phyloP scores from a whole-genome alignment of 768 basidiomycete species.

The Asterophora parasitica region DNA sequence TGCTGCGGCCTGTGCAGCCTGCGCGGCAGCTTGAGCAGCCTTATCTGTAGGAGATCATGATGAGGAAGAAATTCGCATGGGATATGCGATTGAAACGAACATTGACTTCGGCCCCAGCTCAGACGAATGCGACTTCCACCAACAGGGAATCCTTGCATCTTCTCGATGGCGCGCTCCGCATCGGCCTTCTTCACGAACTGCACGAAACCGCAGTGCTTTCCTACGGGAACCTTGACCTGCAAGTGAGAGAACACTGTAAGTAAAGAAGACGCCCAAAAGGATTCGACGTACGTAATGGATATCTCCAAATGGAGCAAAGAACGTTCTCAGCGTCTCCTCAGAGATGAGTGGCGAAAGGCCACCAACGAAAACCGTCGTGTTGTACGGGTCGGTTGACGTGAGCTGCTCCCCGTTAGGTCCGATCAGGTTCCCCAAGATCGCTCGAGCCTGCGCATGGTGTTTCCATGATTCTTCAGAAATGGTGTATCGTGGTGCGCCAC shows the following conservation, averaged over 20 bases:
- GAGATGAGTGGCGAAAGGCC: constrained; percentile 84
- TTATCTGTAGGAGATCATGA: constrained; percentile 50
- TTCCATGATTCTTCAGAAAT: constrained; percentile 78
- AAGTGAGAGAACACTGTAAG: constrained; percentile 10
- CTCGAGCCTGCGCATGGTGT: constrained; percentile 78
- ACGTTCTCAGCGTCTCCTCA: constrained; percentile 87
- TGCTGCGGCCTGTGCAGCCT: constrained; percentile 73
- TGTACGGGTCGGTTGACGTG: constrained; percentile 90
- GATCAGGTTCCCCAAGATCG: constrained; percentile 77
- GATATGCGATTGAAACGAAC: constrained; percentile 35
- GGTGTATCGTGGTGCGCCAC: constrained; percentile 46
- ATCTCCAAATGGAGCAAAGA: constrained; percentile 89
- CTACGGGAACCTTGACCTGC: constrained; percentile 93
- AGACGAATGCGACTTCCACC: constrained; percentile 87
- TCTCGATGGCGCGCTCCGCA: constrained; percentile 89
- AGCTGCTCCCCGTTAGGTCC: constrained; percentile 85
- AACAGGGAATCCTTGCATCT: constrained; percentile 95
- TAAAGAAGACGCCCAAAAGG: not conserved
- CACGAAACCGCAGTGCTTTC: constrained; percentile 94
- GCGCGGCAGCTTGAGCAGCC: constrained; percentile 86
- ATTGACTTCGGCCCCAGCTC: constrained; percentile 93
- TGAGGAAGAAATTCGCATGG: not conserved
- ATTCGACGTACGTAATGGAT: constrained; percentile 74
- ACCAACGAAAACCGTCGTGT: constrained; percentile 94
- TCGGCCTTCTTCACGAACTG: constrained; percentile 91